Evolutionary conservation across 352 stramenopile species (phyloP).

Genomic region (Phytophthora cactorum): DNA sequence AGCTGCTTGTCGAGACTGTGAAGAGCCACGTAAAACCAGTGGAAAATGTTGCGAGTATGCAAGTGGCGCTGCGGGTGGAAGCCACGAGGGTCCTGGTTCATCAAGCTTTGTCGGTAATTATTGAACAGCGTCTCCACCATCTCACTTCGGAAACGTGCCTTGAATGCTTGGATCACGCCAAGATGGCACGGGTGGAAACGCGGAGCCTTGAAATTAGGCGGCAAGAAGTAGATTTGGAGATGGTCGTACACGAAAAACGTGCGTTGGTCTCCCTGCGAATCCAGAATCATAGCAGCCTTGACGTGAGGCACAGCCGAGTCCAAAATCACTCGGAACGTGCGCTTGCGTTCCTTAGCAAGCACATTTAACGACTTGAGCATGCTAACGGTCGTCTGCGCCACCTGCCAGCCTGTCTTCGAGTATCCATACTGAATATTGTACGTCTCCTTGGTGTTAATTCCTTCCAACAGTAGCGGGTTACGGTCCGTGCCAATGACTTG

Average conservation of each 20-base stretch:
- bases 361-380: constrained; percentile 83
- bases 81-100: constrained; percentile 53
- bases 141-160: constrained; percentile 78
- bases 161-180: constrained; percentile 81
- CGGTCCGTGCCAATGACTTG: constrained; percentile 81
- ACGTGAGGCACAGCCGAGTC: constrained; percentile 85
- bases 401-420: constrained; percentile 84
- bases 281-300: constrained; percentile 87
- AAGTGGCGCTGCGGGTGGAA: constrained; percentile 59
- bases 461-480: constrained; percentile 59
- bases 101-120: constrained; percentile 58
- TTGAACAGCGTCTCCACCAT: constrained; percentile 81
- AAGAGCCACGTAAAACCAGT: constrained; percentile 82
- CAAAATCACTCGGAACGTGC: constrained; percentile 83
- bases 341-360: constrained; percentile 72
- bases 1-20: constrained; percentile 73
- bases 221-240: constrained; percentile 82
- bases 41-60: constrained; percentile 84
- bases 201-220: constrained; percentile 77
- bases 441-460: constrained; percentile 61
- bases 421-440: constrained; percentile 84
- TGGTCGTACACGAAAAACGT: constrained; percentile 89
- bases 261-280: constrained; percentile 85
- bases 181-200: constrained; percentile 81
- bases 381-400: constrained; percentile 78